phyloP scores from a whole-genome alignment of 441 rosid genomes.

The Gossypium laxum region DNA sequence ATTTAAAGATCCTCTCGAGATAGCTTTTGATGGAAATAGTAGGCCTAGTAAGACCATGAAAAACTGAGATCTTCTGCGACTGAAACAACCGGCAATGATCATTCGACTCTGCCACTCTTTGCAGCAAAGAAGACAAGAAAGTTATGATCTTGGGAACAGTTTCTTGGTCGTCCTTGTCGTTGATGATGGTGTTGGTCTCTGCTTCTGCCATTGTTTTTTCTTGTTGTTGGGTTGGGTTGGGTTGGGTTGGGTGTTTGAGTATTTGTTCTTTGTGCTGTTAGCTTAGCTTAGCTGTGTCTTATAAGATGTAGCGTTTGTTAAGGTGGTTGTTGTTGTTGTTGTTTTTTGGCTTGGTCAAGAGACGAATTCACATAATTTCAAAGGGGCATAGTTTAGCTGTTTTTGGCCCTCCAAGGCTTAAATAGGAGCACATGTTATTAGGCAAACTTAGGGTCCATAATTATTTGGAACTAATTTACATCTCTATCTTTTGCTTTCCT shows the following conservation, averaged over 20 bases:
- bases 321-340: not conserved
- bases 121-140: conserved; percentile 57
- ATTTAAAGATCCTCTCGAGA: conserved; percentile 71
- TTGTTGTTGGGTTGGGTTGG: not conserved
- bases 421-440: not conserved
- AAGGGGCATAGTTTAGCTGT: not conserved
- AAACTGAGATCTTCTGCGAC: conserved; percentile 45
- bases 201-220: conserved; percentile 19
- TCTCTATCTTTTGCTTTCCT: not conserved
- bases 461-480: conserved; percentile 7
- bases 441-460: not conserved
- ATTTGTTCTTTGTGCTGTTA: not conserved
- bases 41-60: conserved; percentile 59
- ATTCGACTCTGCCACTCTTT: conserved; percentile 52
- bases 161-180: not conserved
- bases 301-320: not conserved
- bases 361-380: not conserved
- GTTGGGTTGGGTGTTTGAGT: too few relatives aligned
- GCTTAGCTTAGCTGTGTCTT: not conserved
- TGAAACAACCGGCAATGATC: conserved; percentile 29
- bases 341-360: not conserved
- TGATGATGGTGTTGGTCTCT: not conserved
- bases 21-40: conserved; percentile 58
- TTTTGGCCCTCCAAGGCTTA: not conserved
- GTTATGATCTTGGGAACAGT: conserved; percentile 46